phyloP scores from a whole-genome alignment of 1,284 basidiomycete genomes.

The Erythrobasidium hasegawianum region DNA sequence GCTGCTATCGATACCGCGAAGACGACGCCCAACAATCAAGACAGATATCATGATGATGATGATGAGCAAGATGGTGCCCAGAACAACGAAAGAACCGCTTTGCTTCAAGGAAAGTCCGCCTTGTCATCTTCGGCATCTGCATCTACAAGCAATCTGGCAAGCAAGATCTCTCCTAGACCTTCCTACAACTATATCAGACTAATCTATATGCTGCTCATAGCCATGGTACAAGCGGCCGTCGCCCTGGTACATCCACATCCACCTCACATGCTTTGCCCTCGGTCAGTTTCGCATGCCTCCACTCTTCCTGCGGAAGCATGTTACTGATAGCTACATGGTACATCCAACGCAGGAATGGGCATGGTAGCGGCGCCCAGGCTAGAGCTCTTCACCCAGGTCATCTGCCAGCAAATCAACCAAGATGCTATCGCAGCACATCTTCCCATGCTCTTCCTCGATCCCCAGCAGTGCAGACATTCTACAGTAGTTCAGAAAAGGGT shows the following conservation, averaged over 20 bases:
- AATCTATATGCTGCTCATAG: slow-evolving; percentile 1
- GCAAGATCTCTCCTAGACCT: too few species aligned
- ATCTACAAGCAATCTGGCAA: too few species aligned
- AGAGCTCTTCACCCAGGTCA: slow-evolving; percentile 27
- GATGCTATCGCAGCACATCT: slow-evolving; percentile 1
- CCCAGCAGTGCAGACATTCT: slow-evolving; percentile 29
- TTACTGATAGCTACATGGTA: slow-evolving; percentile 2
- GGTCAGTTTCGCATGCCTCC: neutral
- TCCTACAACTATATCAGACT: too few species aligned
- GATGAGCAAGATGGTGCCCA: too few species aligned
- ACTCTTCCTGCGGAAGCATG: neutral
- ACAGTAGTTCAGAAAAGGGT: slow-evolving; percentile 22
- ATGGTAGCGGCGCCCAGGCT: slow-evolving; percentile 21
- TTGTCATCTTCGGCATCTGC: too few species aligned
- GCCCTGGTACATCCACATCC: slow-evolving; percentile 17
- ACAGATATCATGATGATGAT: too few species aligned
- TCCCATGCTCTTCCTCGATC: slow-evolving; percentile 15
- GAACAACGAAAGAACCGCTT: neutral
- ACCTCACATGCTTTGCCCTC: slow-evolving; percentile 1
- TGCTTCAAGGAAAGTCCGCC: neutral
- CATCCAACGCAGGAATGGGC: slow-evolving; percentile 19
- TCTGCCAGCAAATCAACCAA: slow-evolving; percentile 26
- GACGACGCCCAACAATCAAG: too few species aligned
- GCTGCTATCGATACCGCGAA: too few species aligned
- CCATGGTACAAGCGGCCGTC: slow-evolving; percentile 28